These are phyloP conservation scores for Acacia confusa DNA, from an alignment of 306 rosid genomes.

Conservation along the genomic window DNA sequence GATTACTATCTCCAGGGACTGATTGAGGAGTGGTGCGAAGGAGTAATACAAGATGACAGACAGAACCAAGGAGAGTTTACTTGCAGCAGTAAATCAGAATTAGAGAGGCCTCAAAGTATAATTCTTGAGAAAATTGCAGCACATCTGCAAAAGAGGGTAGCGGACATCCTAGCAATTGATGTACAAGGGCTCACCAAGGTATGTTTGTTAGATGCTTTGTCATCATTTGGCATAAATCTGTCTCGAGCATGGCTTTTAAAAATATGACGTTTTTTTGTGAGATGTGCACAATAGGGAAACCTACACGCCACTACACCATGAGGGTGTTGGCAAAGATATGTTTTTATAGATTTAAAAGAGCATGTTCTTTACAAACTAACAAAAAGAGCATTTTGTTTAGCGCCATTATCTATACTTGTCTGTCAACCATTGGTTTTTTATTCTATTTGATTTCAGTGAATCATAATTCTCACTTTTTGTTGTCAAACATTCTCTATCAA, in stretches of 20 bases:
- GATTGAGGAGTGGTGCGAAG: constrained; percentile 97
- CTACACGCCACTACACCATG: too few relatives aligned
- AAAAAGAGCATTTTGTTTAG: constrained; percentile 15
- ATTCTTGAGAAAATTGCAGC: constrained; percentile 88
- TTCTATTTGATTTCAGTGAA: constrained; percentile 22
- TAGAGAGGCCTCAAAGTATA: constrained; percentile 60
- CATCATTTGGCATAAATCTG: constrained; percentile 22
- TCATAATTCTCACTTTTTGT: constrained; percentile 26
- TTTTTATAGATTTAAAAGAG: constrained; percentile 5
- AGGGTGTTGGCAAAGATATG: too few relatives aligned
- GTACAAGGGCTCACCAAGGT: constrained; percentile 89
- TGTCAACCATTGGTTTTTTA: neutral
- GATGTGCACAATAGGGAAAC: too few relatives aligned
- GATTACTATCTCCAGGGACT: constrained; percentile 77
- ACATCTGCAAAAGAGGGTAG: constrained; percentile 71
- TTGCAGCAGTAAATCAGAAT: constrained; percentile 45
- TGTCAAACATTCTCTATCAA: constrained; percentile 32
- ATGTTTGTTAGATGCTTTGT: constrained; percentile 32
- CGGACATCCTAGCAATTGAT: constrained; percentile 75
- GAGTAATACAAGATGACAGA: constrained; percentile 66
- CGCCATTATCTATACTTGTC: constrained; percentile 21
- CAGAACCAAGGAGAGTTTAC: constrained; percentile 49
- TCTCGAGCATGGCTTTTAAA: constrained; percentile 28
- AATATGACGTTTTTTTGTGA: neutral
- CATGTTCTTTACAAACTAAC: constrained; percentile 1